Evolutionary conservation across 2,329 filamentous ascomycete species (phyloP).

Genomic region (Colletotrichum spaethianum): DNA sequence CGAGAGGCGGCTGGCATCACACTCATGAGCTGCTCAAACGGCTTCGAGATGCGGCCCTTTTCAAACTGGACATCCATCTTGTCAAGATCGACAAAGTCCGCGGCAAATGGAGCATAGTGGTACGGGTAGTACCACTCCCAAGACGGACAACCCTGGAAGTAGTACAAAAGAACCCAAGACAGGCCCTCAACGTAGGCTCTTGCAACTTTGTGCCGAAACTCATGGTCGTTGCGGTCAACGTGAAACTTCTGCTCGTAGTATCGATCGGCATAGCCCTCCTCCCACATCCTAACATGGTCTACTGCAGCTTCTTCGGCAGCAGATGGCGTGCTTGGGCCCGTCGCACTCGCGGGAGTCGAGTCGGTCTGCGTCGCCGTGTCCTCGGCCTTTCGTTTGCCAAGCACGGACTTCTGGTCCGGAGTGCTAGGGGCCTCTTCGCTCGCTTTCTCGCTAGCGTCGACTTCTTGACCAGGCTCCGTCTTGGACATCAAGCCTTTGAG

Average conservation of each 20-base stretch:
- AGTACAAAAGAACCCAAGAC: conserved; percentile 95
- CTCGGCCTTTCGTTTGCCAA: conserved; percentile 83
- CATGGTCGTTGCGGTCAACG: conserved; percentile 83
- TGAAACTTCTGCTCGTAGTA: conserved; percentile 99
- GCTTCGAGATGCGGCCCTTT: conserved; percentile 87
- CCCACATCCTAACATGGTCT: conserved; percentile 93
- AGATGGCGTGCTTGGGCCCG: conserved; percentile 62
- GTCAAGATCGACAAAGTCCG: conserved; percentile 89
- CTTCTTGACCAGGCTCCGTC: conserved; percentile 28
- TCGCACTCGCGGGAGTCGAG: conserved; percentile 72
- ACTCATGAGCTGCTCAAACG: conserved; percentile 98
- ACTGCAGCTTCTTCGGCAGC: conserved; percentile 75
- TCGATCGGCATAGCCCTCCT: conserved; percentile 92
- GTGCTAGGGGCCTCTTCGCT: conserved; percentile 35
- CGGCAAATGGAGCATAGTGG: conserved; percentile 97
- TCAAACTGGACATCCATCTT: conserved; percentile 86
- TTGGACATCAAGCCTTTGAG: conserved; percentile 67
- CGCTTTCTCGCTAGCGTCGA: conserved; percentile 43
- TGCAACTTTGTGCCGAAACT: conserved; percentile 91
- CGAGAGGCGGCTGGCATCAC: conserved; percentile 94
- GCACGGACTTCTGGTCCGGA: conserved; percentile 60
- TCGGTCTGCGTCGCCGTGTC: conserved; percentile 75
- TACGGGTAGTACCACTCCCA: conserved; percentile 99
- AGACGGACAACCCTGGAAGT: conserved; percentile 97
- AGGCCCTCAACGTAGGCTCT: conserved; percentile 94